Evolutionary conservation across 169 alveolate genomes (phyloP), one percentile per base, ranked within the genome.

Genomic region (Cryptosporidium canis): DNA sequence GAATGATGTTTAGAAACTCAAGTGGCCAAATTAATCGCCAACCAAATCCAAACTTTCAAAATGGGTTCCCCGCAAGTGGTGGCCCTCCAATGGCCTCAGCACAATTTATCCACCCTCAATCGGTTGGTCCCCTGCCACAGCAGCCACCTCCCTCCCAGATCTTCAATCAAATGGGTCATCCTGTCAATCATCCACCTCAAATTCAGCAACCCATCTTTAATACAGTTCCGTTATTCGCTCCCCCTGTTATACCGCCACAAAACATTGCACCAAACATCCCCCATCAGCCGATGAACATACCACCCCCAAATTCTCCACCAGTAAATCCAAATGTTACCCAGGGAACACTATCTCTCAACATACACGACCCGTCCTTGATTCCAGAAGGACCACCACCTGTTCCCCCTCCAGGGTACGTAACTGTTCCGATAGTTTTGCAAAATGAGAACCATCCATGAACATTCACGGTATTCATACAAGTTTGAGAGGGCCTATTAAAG

Each of bases 371-470:
- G 21, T 55, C 70, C 2, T 39, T 77, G 37, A 43, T 77, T 31
- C 85, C 85, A 33, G 85, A 77, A 58, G 85, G 85, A 5, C 85
- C 85, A 8, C 85, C 85, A 4, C 85, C 85, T 0, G 39, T 58
- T 39, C 85, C 85, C 5, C 85, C 85, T 7, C 85, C 85, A 27
- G 85, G 85, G 12, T 77, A 31, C 58, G 85, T 77, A 16, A 77
- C 85, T 5, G 85, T 77, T 43, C 85, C 85, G n/a, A 61, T 77
- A 18, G 72, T 77, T 6, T 61, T 77, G 33, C 55, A 56, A 41
- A 29, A 31, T 3, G 64, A 77, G 43, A 77, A 58, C 21, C 39
- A 71, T 0, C 24, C 18, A 51, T 47, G 7, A 27, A 63, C 14
- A 14, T 11, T 18, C 21, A 63, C 70, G 9, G 14, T 8, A 31